These are phyloP conservation scores for Cyanodermella asteris DNA, from an alignment of 2,329 filamentous ascomycete genomes.

Conservation along the genomic window DNA sequence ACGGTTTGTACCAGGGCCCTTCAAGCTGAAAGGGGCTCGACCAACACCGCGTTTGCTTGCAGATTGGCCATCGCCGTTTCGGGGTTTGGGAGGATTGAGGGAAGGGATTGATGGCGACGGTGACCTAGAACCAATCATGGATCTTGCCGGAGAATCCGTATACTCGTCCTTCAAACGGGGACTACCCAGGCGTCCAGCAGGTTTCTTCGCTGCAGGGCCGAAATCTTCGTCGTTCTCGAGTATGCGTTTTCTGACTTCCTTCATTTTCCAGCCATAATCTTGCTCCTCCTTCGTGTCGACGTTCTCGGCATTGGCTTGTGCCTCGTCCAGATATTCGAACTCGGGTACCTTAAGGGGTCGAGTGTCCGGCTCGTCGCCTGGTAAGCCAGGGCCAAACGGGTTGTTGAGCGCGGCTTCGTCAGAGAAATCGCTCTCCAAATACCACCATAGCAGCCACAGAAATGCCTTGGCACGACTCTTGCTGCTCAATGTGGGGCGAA, in stretches of 20 bases:
- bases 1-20: conserved; percentile 14
- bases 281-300: conserved; percentile 26
- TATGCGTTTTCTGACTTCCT: conserved; percentile 25
- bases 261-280: conserved; percentile 26
- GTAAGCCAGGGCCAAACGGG: conserved; percentile 48
- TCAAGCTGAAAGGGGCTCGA: conserved; percentile 15
- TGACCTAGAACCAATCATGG: background rate
- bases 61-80: conserved; percentile 3
- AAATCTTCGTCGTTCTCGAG: conserved; percentile 26
- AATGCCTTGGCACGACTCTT: conserved; percentile 69
- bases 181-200: conserved; percentile 4
- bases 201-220: conserved; percentile 20
- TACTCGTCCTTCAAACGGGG: background rate
- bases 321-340: conserved; percentile 25
- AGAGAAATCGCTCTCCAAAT: conserved; percentile 86
- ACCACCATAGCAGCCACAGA: conserved; percentile 98
- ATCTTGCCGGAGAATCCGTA: background rate
- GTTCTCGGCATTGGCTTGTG: conserved; percentile 28
- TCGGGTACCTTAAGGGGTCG: conserved; percentile 24
- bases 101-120: conserved; percentile 1
- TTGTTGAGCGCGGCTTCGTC: conserved; percentile 74
- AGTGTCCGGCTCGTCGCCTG: conserved; percentile 20
- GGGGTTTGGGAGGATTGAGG: conserved; percentile 1
- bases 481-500: conserved; percentile 69
- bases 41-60: conserved; percentile 16